Evolutionary conservation across 2,329 filamentous ascomycete species (phyloP), one percentile per base, ranked within the genome.

Genomic region (Aureobasidium sp.): DNA sequence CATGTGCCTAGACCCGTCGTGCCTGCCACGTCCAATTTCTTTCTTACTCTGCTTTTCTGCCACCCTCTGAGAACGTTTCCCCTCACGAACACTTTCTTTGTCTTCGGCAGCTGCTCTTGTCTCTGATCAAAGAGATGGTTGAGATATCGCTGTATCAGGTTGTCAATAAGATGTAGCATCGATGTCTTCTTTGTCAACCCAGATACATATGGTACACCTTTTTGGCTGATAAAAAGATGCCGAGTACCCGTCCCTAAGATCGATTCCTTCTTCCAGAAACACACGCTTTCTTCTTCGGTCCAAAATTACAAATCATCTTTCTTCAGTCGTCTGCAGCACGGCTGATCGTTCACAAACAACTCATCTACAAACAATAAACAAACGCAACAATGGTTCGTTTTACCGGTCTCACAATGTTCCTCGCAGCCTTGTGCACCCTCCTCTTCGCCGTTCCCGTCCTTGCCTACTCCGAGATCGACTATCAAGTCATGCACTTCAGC

Each of bases 281-380:
- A 46, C 3, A 24, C 13, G 27, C 17, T 41, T 43, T 55, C 32
- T 43, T 44, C 13, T 27, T 26, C 13, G 10, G 27, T 36, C n/a
- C 2, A n/a, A 13, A 26, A 17, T 29, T 39, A 20, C 39, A 57
- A 36, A 57, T 57, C 39, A 26, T 20, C 3, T 46, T n/a, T n/a
- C 12, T 2, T 46, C 53, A 57, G 29, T 26, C 53, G 53, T 57
- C 53, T 57, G 53, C 53, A 57, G 53, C 17, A 46, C 53, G 53
- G 36, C 29, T 36, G n/a, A 48, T 20, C 9, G 39, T 17, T 9
- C 2, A 24, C 27, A 24, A 46, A 37, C 4, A 56, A 20, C 7
- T 12, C 12, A 27, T 39, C 34, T 5, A 9, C 20, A 43, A 59
- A 24, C 9, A 48, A 29, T 12, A 34, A 44, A 60, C 4, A 20